Base-by-base conservation (phyloP, 345 rosid genomes). In the Aquilaria sinensis region DNA sequence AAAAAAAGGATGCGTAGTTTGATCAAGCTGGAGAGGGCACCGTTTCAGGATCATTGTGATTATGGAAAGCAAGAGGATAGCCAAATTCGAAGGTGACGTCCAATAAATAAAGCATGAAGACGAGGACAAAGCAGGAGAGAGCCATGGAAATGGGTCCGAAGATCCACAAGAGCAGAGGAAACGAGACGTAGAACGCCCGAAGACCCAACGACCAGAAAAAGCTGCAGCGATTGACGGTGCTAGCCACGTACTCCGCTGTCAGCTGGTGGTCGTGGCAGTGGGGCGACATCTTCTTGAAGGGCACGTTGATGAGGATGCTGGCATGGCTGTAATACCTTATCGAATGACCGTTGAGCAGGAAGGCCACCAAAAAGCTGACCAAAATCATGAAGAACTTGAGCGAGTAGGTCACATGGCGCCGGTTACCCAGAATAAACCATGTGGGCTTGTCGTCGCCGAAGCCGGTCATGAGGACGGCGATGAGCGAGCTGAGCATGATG, bases 191-290 rank as follows among this genome's bases (percentile, higher is more conserved):
- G 53, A 89, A 93, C 2, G 97, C 92, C 13, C 98, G 71, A 29
- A 93, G 78, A 2, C 98, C 97, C 52, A 90, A 65, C 3, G 97
- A 86, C 98, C 98, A 93, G 65, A 93, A 90, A 69, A 87, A 87
- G 72, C 97, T 85, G 2, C 97, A 97, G 54, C 81, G 69, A 45
- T 93, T 90, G 16, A 93, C 84, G 3, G 85, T 79, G 58, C 74
- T 62, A 2, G 86, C 86, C 67, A 90, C 97, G 55, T 83, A 87
- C 50, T 89, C 87, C 4, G 74, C 75, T 15, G 85, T 80, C 12
- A 72, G 76, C 60, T 68, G 75, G 45, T 67, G 68, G 23, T 73
- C 78, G 60, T 55, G 77, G 46, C 31, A 75, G 9, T 77, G 58
- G 0, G 54, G 47, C 12, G 72, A 62, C 51, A 80, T 71, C 54